Conservation (phyloP, 257 asterid genomes). For the Lavandula angustifolia region DNA sequence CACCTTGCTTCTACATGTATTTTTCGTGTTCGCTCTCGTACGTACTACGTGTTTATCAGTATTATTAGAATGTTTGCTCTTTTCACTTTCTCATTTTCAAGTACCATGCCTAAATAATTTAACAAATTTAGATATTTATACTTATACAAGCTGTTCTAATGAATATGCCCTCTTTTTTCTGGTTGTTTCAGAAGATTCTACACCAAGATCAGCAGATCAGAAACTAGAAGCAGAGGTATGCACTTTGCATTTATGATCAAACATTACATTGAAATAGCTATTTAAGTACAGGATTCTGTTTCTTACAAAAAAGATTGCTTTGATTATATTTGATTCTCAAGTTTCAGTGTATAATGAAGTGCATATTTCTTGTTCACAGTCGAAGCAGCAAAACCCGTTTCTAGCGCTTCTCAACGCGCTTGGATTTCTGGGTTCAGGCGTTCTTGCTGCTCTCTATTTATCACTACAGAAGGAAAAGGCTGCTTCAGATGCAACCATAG, state of each 20-base stretch:
- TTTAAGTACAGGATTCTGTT: constrained; percentile 30
- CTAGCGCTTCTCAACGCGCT: constrained; percentile 60
- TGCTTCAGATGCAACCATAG: constrained; percentile 55
- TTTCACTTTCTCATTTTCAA: background rate
- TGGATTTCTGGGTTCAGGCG: constrained; percentile 70
- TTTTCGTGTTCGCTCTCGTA: background rate
- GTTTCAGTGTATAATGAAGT: constrained; percentile 30
- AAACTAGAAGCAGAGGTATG: constrained; percentile 63
- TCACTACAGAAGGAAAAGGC: constrained; percentile 64
- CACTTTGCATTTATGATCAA: constrained; percentile 43
- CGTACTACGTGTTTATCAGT: background rate
- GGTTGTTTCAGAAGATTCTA: constrained; percentile 47
- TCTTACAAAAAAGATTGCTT: background rate
- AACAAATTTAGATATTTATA: background rate
- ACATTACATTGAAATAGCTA: constrained; percentile 32
- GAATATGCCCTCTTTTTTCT: constrained; percentile 13
- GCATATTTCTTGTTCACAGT: constrained; percentile 40
- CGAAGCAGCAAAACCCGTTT: constrained; percentile 47
- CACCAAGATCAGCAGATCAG: constrained; percentile 37
- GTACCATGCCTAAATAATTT: background rate
- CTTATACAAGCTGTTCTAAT: constrained; percentile 19
- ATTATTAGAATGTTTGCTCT: background rate
- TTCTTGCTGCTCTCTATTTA: constrained; percentile 79
- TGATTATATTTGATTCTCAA: constrained; percentile 24
- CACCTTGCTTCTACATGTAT: background rate